Evolutionary conservation across 306 rosid genomes (phyloP).

Genomic region (Lathyrus aphaca): DNA sequence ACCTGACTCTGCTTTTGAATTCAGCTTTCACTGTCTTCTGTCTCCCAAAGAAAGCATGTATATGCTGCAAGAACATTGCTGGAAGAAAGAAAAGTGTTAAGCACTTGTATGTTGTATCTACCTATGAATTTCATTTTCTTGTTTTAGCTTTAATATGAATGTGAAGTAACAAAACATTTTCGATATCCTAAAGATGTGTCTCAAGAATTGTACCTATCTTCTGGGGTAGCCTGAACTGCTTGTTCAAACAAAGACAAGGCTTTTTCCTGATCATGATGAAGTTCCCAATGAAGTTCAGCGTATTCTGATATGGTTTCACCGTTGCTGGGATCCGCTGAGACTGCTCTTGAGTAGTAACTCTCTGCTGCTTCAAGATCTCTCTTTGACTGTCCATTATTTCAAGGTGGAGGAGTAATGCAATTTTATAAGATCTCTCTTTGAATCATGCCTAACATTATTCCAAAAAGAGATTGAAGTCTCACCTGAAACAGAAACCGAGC

Average conservation of each 20-base stretch:
- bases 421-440: not conserved
- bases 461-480: conserved; percentile 21
- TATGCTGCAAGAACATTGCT: conserved; percentile 83
- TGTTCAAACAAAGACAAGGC: conserved; percentile 58
- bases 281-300: conserved; percentile 82
- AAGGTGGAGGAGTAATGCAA: conserved; percentile 5
- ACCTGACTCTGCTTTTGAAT: conserved; percentile 27
- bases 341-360: conserved; percentile 59
- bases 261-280: conserved; percentile 60
- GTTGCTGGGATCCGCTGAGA: conserved; percentile 63
- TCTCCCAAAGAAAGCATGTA: conserved; percentile 84
- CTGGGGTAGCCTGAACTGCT: conserved; percentile 65
- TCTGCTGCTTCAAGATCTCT: conserved; percentile 70
- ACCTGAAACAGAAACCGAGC: conserved; percentile 80
- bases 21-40: conserved; percentile 57
- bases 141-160: conserved; percentile 24
- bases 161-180: conserved; percentile 7
- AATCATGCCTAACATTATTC: conserved; percentile 22
- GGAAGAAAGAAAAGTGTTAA: conserved; percentile 41
- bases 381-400: conserved; percentile 57
- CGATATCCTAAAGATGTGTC: conserved; percentile 5
- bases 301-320: conserved; percentile 67
- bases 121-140: not conserved
- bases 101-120: conserved; percentile 36
- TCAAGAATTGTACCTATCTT: conserved; percentile 57